Conservation (phyloP, 768 basidiomycete species). For the Leccinum subgranulosum region DNA sequence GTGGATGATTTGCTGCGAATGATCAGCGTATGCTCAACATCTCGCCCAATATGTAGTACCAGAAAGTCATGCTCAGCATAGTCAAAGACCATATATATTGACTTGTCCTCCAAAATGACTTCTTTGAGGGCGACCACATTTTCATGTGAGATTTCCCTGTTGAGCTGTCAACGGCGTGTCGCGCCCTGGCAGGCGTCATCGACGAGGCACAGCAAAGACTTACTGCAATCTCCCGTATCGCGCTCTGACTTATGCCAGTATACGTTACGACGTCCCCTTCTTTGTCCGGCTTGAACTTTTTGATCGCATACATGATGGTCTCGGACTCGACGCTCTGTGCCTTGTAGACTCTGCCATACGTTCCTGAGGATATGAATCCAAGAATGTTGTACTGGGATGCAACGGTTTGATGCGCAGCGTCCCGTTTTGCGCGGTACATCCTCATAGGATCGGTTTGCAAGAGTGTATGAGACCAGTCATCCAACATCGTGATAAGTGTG, state of each 20-base stretch:
- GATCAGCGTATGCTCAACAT: neutral
- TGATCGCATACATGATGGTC: conserved; percentile 84
- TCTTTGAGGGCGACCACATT: conserved; percentile 91
- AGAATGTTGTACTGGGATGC: conserved; percentile 85
- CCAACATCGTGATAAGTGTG: conserved; percentile 26
- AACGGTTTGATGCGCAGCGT: conserved; percentile 63
- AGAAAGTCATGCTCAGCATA: conserved; percentile 99
- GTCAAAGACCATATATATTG: conserved; percentile 99
- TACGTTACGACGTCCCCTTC: conserved; percentile 96
- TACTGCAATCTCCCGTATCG: conserved; percentile 94
- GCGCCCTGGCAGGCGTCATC: conserved; percentile 14
- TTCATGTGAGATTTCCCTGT: conserved; percentile 85
- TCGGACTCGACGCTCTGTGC: conserved; percentile 75
- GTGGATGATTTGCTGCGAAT: conserved; percentile 90
- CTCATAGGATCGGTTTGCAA: conserved; percentile 74
- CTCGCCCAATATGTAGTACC: conserved; percentile 35
- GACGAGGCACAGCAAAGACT: conserved; percentile 23
- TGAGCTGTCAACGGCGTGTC: conserved; percentile 52
- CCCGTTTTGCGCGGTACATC: conserved; percentile 76
- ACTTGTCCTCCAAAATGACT: conserved; percentile 96
- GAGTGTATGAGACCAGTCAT: conserved; percentile 36
- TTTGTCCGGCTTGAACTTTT: conserved; percentile 99
- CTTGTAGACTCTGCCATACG: conserved; percentile 99
- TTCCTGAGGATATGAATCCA: conserved; percentile 97
- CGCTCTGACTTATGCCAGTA: conserved; percentile 97